Conservation (phyloP, 1,284 basidiomycete genomes). For the Ustilago xerochloae region DNA sequence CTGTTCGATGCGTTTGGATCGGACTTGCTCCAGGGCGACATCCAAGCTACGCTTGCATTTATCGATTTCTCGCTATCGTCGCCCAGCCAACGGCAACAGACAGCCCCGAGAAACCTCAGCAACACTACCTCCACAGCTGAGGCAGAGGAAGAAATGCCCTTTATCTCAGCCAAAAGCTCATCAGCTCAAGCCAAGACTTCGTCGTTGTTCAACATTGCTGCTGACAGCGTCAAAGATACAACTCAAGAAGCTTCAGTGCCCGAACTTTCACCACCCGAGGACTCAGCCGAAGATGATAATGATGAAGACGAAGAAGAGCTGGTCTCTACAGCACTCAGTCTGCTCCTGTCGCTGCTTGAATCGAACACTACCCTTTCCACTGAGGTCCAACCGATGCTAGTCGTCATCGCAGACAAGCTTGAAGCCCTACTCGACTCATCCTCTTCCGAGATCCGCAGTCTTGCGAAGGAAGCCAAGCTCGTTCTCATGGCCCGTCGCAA, state of each 20-base stretch:
- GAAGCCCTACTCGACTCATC: conserved; percentile 42
- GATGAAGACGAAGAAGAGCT: conserved; percentile 53
- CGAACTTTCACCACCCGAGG: not conserved
- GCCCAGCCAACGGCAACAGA: conserved; percentile 11
- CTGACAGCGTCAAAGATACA: too few relatives aligned
- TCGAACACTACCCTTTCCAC: conserved; percentile 40
- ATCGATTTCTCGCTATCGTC: conserved; percentile 57
- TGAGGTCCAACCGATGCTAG: conserved; percentile 50
- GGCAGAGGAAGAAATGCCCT: conserved; percentile 21
- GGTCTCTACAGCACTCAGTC: conserved; percentile 51
- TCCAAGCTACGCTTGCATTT: conserved; percentile 53
- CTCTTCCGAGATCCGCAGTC: conserved; percentile 69
- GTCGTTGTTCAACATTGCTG: conserved; percentile 35
- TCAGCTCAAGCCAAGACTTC: not conserved
- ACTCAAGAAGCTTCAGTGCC: not conserved
- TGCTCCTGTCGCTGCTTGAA: conserved; percentile 64
- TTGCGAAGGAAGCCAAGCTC: conserved; percentile 81
- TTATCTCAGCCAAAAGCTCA: conserved; percentile 27
- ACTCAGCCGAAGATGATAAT: not conserved
- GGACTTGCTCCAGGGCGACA: conserved; percentile 53
- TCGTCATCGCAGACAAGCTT: conserved; percentile 54
- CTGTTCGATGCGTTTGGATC: conserved; percentile 61
- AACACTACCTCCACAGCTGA: not conserved
- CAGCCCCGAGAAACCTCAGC: not conserved
- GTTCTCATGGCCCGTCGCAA: conserved; percentile 79